phyloP scores from a whole-genome alignment of 163 green algal species.

The Coccomyxa subellipsoidea region DNA sequence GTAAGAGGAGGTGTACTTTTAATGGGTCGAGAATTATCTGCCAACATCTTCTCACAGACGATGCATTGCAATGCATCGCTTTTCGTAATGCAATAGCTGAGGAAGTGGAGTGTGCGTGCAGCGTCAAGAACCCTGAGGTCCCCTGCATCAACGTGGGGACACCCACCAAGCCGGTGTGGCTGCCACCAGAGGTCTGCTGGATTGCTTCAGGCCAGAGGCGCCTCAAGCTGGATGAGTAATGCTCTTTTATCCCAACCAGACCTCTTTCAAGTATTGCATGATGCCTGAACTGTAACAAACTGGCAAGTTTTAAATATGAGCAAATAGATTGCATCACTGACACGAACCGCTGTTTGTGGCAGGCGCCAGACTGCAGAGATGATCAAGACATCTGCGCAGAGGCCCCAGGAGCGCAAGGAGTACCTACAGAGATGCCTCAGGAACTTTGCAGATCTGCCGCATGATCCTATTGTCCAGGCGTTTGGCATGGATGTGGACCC shows the following conservation, averaged over 20 bases:
- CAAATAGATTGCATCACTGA: no score
- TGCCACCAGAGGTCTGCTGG: slow-evolving; percentile 24
- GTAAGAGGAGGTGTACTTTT: no score
- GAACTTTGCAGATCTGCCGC: slow-evolving; percentile 18
- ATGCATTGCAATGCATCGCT: not conserved
- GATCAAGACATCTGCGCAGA: slow-evolving; percentile 23
- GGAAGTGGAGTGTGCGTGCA: slow-evolving; percentile 14
- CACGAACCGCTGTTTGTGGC: not conserved
- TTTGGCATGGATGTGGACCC: slow-evolving; percentile 32
- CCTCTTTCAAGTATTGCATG: not conserved
- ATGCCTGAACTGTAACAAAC: no score
- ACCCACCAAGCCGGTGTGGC: slow-evolving; percentile 18
- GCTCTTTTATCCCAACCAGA: not conserved
- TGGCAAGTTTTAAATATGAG: no score
- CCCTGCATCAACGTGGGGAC: slow-evolving; percentile 31
- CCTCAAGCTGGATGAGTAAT: slow-evolving; percentile 51
- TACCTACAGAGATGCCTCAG: slow-evolving; percentile 24
- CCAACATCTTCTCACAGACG: not conserved
- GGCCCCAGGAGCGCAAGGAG: slow-evolving; percentile 14
- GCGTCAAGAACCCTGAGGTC: slow-evolving; percentile 23
- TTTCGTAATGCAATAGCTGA: no score
- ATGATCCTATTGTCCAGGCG: slow-evolving; percentile 26
- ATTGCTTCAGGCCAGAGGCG: slow-evolving; percentile 49
- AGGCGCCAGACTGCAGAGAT: not conserved
- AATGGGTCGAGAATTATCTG: not conserved